A percentile compares a stretch with the other conserved stretches of the same genome.
Conservation (phyloP, 345 rosid genomes). For the Raphanus sativus region DNA sequence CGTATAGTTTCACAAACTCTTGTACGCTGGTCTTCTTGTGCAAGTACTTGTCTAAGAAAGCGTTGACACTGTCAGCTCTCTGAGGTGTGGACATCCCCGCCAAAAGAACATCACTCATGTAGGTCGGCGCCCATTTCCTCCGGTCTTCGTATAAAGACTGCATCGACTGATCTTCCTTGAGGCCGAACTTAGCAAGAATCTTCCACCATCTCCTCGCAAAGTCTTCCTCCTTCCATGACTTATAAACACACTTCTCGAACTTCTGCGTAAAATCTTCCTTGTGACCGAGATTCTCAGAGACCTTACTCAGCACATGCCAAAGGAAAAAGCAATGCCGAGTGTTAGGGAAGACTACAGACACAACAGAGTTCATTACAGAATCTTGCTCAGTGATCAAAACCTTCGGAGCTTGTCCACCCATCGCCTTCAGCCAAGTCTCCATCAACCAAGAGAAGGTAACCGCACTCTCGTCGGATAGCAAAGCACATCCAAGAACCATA, state of each 20-base stretch:
- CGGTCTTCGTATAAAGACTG: constrained; percentile 56
- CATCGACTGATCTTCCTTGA: constrained; percentile 56
- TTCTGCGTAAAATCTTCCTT: constrained; percentile 48
- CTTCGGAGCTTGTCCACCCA: constrained; percentile 66
- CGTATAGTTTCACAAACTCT: constrained; percentile 59
- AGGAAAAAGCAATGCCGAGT: constrained; percentile 55
- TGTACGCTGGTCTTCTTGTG: constrained; percentile 63
- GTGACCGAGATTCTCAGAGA: constrained; percentile 54
- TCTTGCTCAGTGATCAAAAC: constrained; percentile 60
- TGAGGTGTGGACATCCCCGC: constrained; percentile 63
- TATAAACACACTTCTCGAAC: constrained; percentile 66
- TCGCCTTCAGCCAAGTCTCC: constrained; percentile 65
- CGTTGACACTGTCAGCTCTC: constrained; percentile 59
- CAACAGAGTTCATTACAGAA: constrained; percentile 41
- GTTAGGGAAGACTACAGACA: constrained; percentile 50
- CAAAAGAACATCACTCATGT: constrained; percentile 48
- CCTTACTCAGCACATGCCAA: constrained; percentile 58
- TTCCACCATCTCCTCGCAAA: constrained; percentile 63
- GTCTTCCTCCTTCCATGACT: constrained; percentile 62
- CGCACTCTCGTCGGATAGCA: constrained; percentile 56
- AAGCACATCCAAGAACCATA: constrained; percentile 64
- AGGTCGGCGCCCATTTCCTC: constrained; percentile 61
- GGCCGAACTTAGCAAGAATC: constrained; percentile 55
- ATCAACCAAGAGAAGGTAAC: constrained; percentile 61
- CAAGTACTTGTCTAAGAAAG: constrained; percentile 61